Percentiles rank a stretch among this genome's conserved stretches.
phyloP scores from a whole-genome alignment of 768 basidiomycete genomes.

The Suillus luteus region DNA sequence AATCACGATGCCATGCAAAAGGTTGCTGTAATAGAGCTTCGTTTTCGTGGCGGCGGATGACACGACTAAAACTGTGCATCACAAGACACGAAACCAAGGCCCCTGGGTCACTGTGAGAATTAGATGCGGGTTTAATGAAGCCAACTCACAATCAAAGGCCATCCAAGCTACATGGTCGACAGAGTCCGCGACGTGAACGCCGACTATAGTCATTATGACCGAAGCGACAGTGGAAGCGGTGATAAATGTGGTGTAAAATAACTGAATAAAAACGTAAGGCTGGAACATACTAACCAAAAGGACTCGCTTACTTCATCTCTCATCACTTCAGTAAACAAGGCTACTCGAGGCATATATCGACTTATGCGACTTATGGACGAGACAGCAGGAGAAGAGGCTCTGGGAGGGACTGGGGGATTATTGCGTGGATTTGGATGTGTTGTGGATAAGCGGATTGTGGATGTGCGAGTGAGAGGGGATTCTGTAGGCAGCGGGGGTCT shows the following conservation, averaged over 20 bases:
- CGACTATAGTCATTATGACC: constrained; percentile 51
- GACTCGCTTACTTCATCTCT: constrained; percentile 58
- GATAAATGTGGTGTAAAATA: constrained; percentile 57
- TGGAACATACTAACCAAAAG: not conserved
- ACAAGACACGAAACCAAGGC: constrained; percentile 54
- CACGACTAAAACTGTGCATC: constrained; percentile 61
- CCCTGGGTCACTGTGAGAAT: constrained; percentile 40
- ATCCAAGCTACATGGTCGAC: constrained; percentile 56
- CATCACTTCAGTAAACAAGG: constrained; percentile 56
- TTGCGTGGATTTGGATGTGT: constrained; percentile 15
- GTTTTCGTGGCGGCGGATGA: constrained; percentile 60
- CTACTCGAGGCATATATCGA: constrained; percentile 53
- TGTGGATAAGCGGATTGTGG: constrained; percentile 21
- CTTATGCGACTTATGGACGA: constrained; percentile 46
- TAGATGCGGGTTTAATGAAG: constrained; percentile 1
- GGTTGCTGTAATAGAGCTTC: constrained; percentile 56
- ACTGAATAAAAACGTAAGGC: constrained; percentile 31
- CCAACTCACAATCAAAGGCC: constrained; percentile 50
- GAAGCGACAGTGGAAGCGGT: constrained; percentile 50
- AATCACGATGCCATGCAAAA: constrained; percentile 40
- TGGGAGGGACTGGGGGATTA: constrained; percentile 19
- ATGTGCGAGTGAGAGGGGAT: constrained; percentile 15
- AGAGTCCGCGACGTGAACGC: constrained; percentile 47
- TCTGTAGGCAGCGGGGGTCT: constrained; percentile 15
- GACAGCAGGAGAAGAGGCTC: constrained; percentile 25